These are phyloP conservation scores for Sarocladium oryzae DNA, from an alignment of 2,329 filamentous ascomycete genomes.

Conservation along the genomic window DNA sequence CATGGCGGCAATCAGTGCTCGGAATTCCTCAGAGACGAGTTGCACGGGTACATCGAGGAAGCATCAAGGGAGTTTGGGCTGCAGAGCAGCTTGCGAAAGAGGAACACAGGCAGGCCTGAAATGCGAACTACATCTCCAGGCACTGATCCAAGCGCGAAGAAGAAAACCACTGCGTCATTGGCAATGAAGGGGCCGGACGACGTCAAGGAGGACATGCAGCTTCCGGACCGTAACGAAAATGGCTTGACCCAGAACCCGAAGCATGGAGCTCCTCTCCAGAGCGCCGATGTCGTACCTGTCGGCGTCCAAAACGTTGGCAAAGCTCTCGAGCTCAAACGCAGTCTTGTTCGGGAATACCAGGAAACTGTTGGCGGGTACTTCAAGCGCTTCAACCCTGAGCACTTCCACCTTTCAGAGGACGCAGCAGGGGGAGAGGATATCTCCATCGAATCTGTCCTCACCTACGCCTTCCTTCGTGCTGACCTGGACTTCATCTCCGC, in stretches of 20 bases:
- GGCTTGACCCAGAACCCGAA: constrained; percentile 28
- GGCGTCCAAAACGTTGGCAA: constrained; percentile 50
- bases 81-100: constrained; percentile 61
- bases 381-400: constrained; percentile 75
- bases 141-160: constrained; percentile 17
- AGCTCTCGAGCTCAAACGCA: constrained; percentile 61
- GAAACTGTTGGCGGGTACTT: constrained; percentile 90
- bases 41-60: constrained; percentile 86
- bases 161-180: constrained; percentile 26
- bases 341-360: constrained; percentile 71
- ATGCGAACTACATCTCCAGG: constrained; percentile 16
- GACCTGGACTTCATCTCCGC: constrained; percentile 92
- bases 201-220: constrained; percentile 30
- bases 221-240: constrained; percentile 24
- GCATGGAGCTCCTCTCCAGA: constrained; percentile 29
- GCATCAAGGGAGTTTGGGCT: constrained; percentile 71
- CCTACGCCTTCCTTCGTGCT: constrained; percentile 88
- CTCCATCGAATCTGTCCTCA: constrained; percentile 70
- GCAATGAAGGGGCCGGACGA: constrained; percentile 45
- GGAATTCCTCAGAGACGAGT: constrained; percentile 72
- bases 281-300: constrained; percentile 39
- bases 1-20: constrained; percentile 89
- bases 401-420: constrained; percentile 49
- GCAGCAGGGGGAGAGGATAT: constrained; percentile 25
- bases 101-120: constrained; percentile 24